Evolutionary conservation across 2,329 filamentous ascomycete genomes (phyloP).

Genomic region (Fusarium sp.): DNA sequence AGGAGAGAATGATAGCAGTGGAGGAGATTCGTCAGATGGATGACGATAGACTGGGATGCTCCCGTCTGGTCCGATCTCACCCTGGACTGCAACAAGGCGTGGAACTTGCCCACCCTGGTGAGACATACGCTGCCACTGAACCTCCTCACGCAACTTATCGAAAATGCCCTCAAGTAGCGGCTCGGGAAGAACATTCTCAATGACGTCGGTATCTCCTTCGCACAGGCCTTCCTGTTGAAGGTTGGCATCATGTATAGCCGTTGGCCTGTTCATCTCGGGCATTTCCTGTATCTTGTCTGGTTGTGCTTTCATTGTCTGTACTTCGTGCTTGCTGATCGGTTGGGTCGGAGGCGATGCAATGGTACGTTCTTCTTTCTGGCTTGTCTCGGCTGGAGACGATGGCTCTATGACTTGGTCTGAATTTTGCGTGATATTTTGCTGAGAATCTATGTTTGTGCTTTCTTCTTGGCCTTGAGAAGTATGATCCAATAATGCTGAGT

Average conservation of each 20-base stretch:
- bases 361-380: not conserved
- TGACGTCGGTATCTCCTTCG: constrained; percentile 81
- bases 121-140: constrained; percentile 90
- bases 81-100: constrained; percentile 89
- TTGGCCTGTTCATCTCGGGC: constrained; percentile 5
- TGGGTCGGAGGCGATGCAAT: not conserved
- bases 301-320: not conserved
- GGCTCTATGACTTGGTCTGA: not conserved
- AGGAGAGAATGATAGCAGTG: constrained; percentile 77
- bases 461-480: not conserved
- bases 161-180: constrained; percentile 70
- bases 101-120: constrained; percentile 93
- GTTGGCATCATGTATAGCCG: constrained; percentile 2
- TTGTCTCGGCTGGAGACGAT: not conserved
- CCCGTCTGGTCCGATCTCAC: constrained; percentile 72
- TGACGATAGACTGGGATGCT: constrained; percentile 93
- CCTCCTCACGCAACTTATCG: constrained; percentile 74
- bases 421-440: not conserved
- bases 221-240: constrained; percentile 67
- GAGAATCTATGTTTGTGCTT: not conserved
- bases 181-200: constrained; percentile 73
- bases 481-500: not conserved
- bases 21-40: constrained; percentile 86
- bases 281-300: not conserved
- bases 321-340: not conserved